Base-by-base conservation (phyloP, 768 basidiomycete genomes). In the Tephrocybe rancida region DNA sequence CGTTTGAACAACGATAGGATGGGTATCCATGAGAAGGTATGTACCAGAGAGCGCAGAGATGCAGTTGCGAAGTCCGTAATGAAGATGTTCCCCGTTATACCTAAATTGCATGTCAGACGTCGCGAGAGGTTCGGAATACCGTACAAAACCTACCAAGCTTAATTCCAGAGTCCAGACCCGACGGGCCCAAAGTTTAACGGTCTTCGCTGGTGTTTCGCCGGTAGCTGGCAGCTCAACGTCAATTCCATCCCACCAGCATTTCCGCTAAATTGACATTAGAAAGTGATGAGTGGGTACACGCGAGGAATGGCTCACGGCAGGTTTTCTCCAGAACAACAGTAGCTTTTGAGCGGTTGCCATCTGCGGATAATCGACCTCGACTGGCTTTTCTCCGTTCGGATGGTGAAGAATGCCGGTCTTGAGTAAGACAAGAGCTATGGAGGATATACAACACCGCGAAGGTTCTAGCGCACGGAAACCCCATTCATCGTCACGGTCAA, bases 211-310 rank as follows among this genome's bases (percentile, higher is more conserved):
- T 46, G 82, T 71, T 32, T 78, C 79, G 3, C 75, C 84, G 1
- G 75, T 67, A 3, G 80, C 76, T 7, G 88, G 84, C 38, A 98
- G 67, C 49, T 97, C 91, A 18, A 96, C 85, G 59, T 96, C 94
- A 34, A 95, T 78, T 10, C 96, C 96, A 62, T 99, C 97, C 97
- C 97, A 99, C 97, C 97, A 99, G 73, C 96, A 98, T 76, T 99
- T 98, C 37, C 97, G 81, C 95, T 98, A 55, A n/a, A 52, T 52
- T 39, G 16, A 9, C 11, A 37, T 37, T 37, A 9, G 16, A 5
- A 5, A 21, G 18, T 7, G 21, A 21, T 3, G 3, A 19, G 3
- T 41, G 19, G n/a, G n/a, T n/a, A n/a, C n/a, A 41, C 39, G 19
- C n/a, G 21, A 6, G 19, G 19, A 22, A 41, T 58, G 55, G 32